Evolutionary conservation across 164 flowering plant genomes (phyloP), one percentile per base, ranked within the genome.

Genomic region (Magnolia officinalis): DNA sequence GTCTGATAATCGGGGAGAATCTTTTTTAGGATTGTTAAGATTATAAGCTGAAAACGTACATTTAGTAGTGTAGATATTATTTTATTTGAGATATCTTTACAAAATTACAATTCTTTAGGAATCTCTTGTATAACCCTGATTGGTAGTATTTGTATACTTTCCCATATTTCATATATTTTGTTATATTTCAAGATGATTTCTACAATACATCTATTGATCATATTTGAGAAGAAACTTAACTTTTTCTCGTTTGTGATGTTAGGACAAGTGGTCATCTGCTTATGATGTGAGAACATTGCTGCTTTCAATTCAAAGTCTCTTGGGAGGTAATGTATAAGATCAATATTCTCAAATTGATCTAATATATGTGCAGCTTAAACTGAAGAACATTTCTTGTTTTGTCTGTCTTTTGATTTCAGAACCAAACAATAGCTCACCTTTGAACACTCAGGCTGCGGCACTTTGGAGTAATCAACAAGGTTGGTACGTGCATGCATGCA

Each of bases 221-320:
- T 3, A 7, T 64, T 20, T 63, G 21, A 24, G 4, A 24, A 65
- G 11, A 65, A 65, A 68, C 67, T 55, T 16, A 55, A 55, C 6
- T 19, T 16, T 19, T 66, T 18, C 23, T 49, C 64, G 66, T 14
- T n/a, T 26, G 20, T 23, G 59, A 37, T 68, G 24, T 55, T 74
- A 95, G 97, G 98, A 95, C 82, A 90, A 93, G 78, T 95, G 98
- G 97, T 93, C 98, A 31, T 95, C 98, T 78, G 98, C 98, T 18
- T 95, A 95, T 87, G 97, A 93, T 84, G 96, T 92, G 52, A 90
- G 98, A 81, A 91, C 96, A 1, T 87, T 94, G 55, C 82, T 94
- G 73, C 80, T 94, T 5, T 94, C 98, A 0, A 90, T 94, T 77
- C 98, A 94, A 86, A 91, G 96, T 78, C 87, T 94, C 26, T 89